phyloP scores from a whole-genome alignment of 768 basidiomycete genomes.

The Boletus speciosus region DNA sequence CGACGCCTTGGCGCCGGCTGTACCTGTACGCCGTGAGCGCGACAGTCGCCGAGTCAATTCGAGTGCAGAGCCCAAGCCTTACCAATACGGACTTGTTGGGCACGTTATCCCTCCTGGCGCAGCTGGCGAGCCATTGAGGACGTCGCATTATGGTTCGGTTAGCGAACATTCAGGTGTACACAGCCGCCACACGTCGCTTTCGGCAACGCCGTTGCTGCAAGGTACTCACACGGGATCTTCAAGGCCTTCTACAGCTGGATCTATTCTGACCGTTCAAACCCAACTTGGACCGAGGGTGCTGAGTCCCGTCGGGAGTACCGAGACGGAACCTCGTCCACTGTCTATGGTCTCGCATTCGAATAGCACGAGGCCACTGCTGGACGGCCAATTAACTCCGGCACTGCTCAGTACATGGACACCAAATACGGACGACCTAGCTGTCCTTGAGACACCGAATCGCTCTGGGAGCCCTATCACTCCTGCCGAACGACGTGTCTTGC shows the following conservation, averaged over 20 bases:
- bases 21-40: conserved; percentile 18
- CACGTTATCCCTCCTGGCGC: conserved; percentile 33
- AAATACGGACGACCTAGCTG: conserved; percentile 20
- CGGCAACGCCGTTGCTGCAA: conserved; percentile 25
- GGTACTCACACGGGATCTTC: conserved; percentile 20
- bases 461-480: conserved; percentile 20
- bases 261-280: conserved; percentile 34
- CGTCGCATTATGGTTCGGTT: conserved; percentile 29
- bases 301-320: conserved; percentile 1
- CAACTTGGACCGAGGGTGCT: conserved; percentile 8
- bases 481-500: conserved; percentile 25
- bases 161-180: conserved; percentile 20
- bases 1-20: conserved; percentile 14
- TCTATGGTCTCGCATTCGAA: conserved; percentile 21
- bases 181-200: conserved; percentile 26
- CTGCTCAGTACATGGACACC: conserved; percentile 12
- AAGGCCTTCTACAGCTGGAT: conserved; percentile 44
- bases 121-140: conserved; percentile 30
- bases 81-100: conserved; percentile 62
- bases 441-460: conserved; percentile 16
- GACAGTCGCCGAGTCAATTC: conserved; percentile 29
- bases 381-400: not conserved
- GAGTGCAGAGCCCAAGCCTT: conserved; percentile 48
- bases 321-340: conserved; percentile 16
- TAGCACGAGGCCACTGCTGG: conserved; percentile 6